These are phyloP conservation scores for Staphylotrichum tortipilum DNA, from an alignment of 495 filamentous ascomycete genomes.

Conservation along the genomic window DNA sequence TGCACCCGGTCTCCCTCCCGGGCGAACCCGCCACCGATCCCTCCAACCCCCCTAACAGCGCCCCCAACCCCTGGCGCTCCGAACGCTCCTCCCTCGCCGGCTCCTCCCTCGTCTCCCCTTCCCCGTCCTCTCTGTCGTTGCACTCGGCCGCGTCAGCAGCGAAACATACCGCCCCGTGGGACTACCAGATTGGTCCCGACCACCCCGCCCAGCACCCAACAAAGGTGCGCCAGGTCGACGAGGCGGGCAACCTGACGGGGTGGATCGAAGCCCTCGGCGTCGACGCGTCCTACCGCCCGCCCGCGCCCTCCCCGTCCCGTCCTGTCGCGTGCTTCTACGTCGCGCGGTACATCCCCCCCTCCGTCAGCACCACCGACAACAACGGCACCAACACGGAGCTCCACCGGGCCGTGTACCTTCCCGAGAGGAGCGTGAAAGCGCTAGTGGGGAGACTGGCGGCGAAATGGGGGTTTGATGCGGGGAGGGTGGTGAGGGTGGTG, in stretches of 20 bases:
- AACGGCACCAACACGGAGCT: slow-evolving; percentile 49
- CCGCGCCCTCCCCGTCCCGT: slow-evolving; percentile 57
- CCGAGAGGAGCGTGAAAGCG: slow-evolving; percentile 61
- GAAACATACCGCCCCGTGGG: too few species aligned
- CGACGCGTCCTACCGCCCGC: slow-evolving; percentile 75
- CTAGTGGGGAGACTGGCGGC: slow-evolving; percentile 60
- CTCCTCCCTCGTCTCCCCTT: slow-evolving; percentile 64
- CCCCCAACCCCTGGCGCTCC: slow-evolving; percentile 48
- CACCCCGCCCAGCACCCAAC: slow-evolving; percentile 39
- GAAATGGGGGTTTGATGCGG: slow-evolving; percentile 71
- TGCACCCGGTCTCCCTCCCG: slow-evolving; percentile 67
- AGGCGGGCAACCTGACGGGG: slow-evolving; percentile 51
- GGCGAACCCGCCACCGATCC: slow-evolving; percentile 59
- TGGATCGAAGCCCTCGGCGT: slow-evolving; percentile 92
- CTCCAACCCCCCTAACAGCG: slow-evolving; percentile 48
- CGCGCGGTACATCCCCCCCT: slow-evolving; percentile 34
- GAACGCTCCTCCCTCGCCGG: slow-evolving; percentile 43
- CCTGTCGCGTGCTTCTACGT: slow-evolving; percentile 85
- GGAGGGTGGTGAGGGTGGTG: slow-evolving; percentile 58
- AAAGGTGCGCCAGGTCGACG: slow-evolving; percentile 38
- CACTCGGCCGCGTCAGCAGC: too few species aligned
- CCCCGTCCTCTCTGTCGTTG: slow-evolving; percentile 54
- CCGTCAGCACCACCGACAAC: slow-evolving; percentile 25
- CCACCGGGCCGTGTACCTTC: slow-evolving; percentile 82
- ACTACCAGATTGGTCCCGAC: slow-evolving; percentile 33